phyloP scores from a whole-genome alignment of 805 yeast genomes.

The Candida boleticola region DNA sequence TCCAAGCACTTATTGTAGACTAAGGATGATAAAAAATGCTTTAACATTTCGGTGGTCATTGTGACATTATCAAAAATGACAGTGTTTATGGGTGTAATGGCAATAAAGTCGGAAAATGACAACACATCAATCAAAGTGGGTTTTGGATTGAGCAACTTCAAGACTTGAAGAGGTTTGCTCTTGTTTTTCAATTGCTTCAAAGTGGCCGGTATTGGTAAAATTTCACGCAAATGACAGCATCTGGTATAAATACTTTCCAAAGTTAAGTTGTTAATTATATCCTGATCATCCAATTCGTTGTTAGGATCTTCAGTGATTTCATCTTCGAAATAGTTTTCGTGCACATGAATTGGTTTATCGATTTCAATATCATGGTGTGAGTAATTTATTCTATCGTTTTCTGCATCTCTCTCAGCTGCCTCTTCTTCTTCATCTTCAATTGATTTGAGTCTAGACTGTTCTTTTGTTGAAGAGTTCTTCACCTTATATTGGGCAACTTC shows the following conservation, averaged over 20 bases:
- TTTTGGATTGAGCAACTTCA: conserved; percentile 55
- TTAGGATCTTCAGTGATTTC: conserved; percentile 12
- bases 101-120: conserved; percentile 56
- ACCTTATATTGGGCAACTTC: conserved; percentile 54
- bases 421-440: conserved; percentile 6
- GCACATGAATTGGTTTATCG: conserved; percentile 69
- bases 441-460: conserved; percentile 3
- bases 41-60: conserved; percentile 53
- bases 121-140: conserved; percentile 58
- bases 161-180: conserved; percentile 49
- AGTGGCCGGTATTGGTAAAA: conserved; percentile 88
- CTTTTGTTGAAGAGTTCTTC: conserved; percentile 1
- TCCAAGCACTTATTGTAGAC: conserved; percentile 43
- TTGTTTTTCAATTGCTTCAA: conserved; percentile 56
- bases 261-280: conserved; percentile 24
- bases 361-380: conserved; percentile 40
- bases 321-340: conserved; percentile 50
- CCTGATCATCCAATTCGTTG: conserved; percentile 15
- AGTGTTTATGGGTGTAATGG: conserved; percentile 54
- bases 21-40: conserved; percentile 47
- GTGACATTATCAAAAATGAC: conserved; percentile 58
- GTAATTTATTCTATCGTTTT: conserved; percentile 15
- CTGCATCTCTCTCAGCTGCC: conserved; percentile 12
- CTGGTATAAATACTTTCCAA: conserved; percentile 63
- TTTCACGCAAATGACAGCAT: conserved; percentile 90